Conservation (phyloP, 1,284 basidiomycete species). For the Cryptococcus neoformans region DNA sequence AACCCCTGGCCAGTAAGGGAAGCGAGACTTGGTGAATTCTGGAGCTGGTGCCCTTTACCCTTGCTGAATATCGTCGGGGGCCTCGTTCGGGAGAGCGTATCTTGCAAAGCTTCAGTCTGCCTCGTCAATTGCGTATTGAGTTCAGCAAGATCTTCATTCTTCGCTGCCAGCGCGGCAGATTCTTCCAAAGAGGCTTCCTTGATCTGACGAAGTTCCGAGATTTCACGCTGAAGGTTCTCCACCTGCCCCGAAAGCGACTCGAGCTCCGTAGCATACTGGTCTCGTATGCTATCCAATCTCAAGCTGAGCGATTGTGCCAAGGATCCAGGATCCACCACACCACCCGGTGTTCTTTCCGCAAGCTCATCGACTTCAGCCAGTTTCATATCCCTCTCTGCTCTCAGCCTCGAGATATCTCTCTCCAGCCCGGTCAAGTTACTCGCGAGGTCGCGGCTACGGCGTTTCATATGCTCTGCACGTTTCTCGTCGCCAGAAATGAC, state of each 20-base stretch:
- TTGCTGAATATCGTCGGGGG: slow-evolving; percentile 27
- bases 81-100: slow-evolving; percentile 31
- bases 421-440: slow-evolving; percentile 75
- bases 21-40: slow-evolving; percentile 48
- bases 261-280: slow-evolving; percentile 82
- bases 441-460: slow-evolving; percentile 73
- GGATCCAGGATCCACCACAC: background rate
- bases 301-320: slow-evolving; percentile 61
- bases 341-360: slow-evolving; percentile 56
- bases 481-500: slow-evolving; percentile 74
- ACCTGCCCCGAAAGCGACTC: slow-evolving; percentile 77
- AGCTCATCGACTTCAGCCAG: slow-evolving; percentile 93
- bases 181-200: slow-evolving; percentile 87
- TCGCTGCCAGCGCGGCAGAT: slow-evolving; percentile 79
- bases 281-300: slow-evolving; percentile 85
- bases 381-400: slow-evolving; percentile 84
- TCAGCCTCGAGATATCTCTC: slow-evolving; percentile 79
- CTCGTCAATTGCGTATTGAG: slow-evolving; percentile 75
- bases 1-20: slow-evolving; percentile 45
- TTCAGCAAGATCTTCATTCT: slow-evolving; percentile 89
- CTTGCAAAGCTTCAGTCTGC: slow-evolving; percentile 61
- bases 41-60: slow-evolving; percentile 26
- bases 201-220: slow-evolving; percentile 79
- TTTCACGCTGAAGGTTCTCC: slow-evolving; percentile 74
- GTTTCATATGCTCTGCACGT: slow-evolving; percentile 71